phyloP scores from a whole-genome alignment of 1,139 yeast genomes.

The Suhomyces wounanorum region DNA sequence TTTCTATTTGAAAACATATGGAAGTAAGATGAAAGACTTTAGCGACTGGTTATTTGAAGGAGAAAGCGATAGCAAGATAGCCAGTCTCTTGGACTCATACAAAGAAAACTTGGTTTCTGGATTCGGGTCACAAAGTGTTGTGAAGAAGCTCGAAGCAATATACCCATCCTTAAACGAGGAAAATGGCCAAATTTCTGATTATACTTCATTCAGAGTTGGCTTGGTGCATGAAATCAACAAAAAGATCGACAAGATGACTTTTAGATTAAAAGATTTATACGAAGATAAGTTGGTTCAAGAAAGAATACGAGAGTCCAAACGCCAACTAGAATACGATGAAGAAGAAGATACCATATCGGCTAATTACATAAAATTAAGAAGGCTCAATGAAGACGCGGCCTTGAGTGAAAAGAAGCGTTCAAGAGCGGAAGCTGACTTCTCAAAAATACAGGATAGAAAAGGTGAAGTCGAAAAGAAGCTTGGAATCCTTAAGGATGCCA shows the following conservation, averaged over 20 bases:
- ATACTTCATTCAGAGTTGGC: not conserved
- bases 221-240: slow-evolving; percentile 6
- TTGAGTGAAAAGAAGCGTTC: slow-evolving; percentile 49
- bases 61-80: slow-evolving; percentile 2
- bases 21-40: slow-evolving; percentile 28
- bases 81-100: slow-evolving; percentile 21
- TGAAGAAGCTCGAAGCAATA: slow-evolving; percentile 24
- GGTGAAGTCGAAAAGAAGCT: slow-evolving; percentile 22
- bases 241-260: slow-evolving; percentile 3
- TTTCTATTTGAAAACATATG: slow-evolving; percentile 30
- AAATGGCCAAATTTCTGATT: slow-evolving; percentile 1
- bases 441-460: slow-evolving; percentile 22
- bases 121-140: slow-evolving; percentile 29
- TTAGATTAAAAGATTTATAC: slow-evolving; percentile 2
- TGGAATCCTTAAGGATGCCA: slow-evolving; percentile 19
- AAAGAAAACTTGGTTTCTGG: slow-evolving; percentile 24
- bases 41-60: slow-evolving; percentile 31
- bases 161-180: slow-evolving; percentile 12
- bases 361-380: slow-evolving; percentile 48
- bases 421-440: slow-evolving; percentile 39
- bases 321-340: slow-evolving; percentile 53
- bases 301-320: slow-evolving; percentile 46
- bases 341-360: slow-evolving; percentile 52
- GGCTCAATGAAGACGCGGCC: slow-evolving; percentile 50
- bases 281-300: slow-evolving; percentile 6